Conservation (phyloP, 352 stramenopile genomes). For the Phytophthora hybrid region DNA sequence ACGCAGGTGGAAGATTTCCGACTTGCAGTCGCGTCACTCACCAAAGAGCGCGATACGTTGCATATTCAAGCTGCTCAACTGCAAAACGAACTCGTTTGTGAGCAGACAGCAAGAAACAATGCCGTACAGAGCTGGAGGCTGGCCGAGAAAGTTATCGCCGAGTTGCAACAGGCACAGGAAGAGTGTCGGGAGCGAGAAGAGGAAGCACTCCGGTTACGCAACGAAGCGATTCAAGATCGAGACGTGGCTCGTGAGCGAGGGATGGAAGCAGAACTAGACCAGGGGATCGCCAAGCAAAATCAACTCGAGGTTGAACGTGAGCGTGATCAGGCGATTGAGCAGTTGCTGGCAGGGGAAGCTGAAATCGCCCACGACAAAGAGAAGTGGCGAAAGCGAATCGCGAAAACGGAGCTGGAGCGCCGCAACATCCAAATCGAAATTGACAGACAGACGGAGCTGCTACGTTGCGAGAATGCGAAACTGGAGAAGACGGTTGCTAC, state of each 20-base stretch:
- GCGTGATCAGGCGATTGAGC: conserved; percentile 46
- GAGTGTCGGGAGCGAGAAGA: conserved; percentile 59
- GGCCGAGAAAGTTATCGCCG: conserved; percentile 47
- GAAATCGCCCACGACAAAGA: conserved; percentile 54
- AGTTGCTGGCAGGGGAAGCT: conserved; percentile 41
- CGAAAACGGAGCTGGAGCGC: conserved; percentile 55
- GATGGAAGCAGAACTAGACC: conserved; percentile 57
- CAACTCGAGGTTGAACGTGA: conserved; percentile 54
- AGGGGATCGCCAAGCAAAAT: conserved; percentile 56
- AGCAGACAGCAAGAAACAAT: conserved; percentile 51
- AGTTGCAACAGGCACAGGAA: conserved; percentile 52
- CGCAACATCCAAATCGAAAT: conserved; percentile 74
- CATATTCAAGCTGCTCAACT: conserved; percentile 42
- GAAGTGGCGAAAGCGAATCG: conserved; percentile 51
- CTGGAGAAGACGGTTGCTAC: conserved; percentile 46
- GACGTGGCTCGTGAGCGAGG: conserved; percentile 51
- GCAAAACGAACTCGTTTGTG: conserved; percentile 36
- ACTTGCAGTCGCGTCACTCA: conserved; percentile 9
- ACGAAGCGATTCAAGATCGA: conserved; percentile 60
- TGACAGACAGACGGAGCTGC: conserved; percentile 56
- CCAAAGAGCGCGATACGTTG: conserved; percentile 38
- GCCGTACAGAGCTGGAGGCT: conserved; percentile 61
- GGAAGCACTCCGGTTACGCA: conserved; percentile 52
- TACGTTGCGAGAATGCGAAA: conserved; percentile 49
- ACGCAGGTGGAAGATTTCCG: conserved; percentile 31